Base-by-base conservation (phyloP, 257 asterid species). In the Lantana camara region DNA sequence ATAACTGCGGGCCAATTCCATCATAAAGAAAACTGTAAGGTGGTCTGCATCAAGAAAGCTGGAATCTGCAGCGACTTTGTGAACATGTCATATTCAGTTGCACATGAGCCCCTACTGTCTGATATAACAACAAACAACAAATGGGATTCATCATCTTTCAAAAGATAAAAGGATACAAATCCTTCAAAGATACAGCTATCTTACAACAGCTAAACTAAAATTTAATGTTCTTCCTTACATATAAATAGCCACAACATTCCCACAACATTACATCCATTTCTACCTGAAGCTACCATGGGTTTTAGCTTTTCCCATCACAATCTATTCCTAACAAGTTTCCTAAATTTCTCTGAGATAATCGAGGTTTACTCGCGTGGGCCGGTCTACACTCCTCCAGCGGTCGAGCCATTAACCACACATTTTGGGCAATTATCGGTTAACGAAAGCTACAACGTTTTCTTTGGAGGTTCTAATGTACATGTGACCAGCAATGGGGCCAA, bases 131-230 rank as follows among this genome's bases (percentile, higher is more conserved):
- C 81, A 72, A 77, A 47, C 46, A 59, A 22, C 63, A 35, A 71
- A 41, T 75, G 66, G 19, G 72, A 76, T 75, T n/a, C 62, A 27
- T 2, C 5, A 27, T 27, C 5, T 27, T 2, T 27, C 32, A 27
- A 27, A 27, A 27, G 4, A 27, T 2, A 27, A 27, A 27, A 5
- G 5, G 5, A 27, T 2, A 2, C 2, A 5, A 27, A 27, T 27
- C 32, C 32, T 57, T 24, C 30, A 45, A 47, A 35, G 59, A 79
- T 64, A 63, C 68, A 74, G 67, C 79, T 87, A 90, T 95, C 96
- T 90, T 80, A 95, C 85, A 64, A 81, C n/a, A 87, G 81, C 95
- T 86, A 79, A 79, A 86, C 91, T 71, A 58, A 67, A 67, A 60
- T 44, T 63, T 52, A 58, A 71, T 27, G 35, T 68, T 71, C 49